Base-by-base conservation (phyloP, 2,329 filamentous ascomycete genomes). In the Cylindrodendrum hubeiense region DNA sequence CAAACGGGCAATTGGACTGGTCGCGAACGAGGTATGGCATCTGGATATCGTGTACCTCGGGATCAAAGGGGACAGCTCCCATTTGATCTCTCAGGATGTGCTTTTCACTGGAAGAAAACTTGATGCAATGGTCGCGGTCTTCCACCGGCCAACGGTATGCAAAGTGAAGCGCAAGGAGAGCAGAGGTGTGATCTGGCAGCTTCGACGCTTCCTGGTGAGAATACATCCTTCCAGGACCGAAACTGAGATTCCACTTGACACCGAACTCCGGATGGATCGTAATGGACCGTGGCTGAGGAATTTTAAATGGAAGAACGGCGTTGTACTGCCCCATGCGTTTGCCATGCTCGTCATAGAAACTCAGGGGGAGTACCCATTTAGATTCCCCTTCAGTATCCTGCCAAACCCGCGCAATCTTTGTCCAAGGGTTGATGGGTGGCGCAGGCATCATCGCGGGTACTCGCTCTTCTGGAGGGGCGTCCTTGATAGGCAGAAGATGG, bases 401-500 rank as follows among this genome's bases (percentile, higher is more conserved):
- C 87, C 86, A 89, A 4, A 76, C 75, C 21, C 72, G 70, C 0
- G 84, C 82, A 9, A 88, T 70, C 4, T 70, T 56, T 0, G 64
- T 60, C 87, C 87, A 89, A 0, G 87, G 87, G 22, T 81, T 81
- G 56, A 82, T 78, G 17, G 79, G 74, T 6, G 77, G 73, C 5
- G 79, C 77, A 3, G 84, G 81, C 5, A 75, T 65, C 3, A 78
- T 72, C 10, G 81, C 69, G 0, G 81, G 65, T 2, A 73, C 73
- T 1, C 83, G 79, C 2, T 75, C 75, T 34, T 84, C 70, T 0
- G 78, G 79, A 3, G 79, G 72, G 9, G 79, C 69, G n/a, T 82
- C 81, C 2, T 82, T 79, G 15, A 85, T 80, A 9, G 95, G 95
- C 43, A 97, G 83, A 0, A 98, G 79, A 71, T 97, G 85, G 15